phyloP scores from a whole-genome alignment of 202 grass and related monocot species.

The Hordeum pubiflorum region DNA sequence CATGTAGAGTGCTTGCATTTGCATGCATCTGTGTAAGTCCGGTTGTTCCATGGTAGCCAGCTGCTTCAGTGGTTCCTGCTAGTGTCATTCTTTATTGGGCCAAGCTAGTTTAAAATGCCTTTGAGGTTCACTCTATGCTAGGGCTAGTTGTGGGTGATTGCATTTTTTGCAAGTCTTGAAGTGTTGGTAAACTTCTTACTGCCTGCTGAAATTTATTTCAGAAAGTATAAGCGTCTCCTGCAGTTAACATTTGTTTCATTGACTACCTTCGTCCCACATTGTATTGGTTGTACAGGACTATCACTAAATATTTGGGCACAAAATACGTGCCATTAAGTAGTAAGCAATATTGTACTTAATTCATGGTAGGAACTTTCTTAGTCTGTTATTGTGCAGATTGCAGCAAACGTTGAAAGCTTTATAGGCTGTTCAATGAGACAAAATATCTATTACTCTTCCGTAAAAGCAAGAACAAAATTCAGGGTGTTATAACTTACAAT shows the following conservation, averaged over 20 bases:
- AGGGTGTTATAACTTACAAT: conserved; percentile 1
- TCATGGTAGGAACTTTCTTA: not conserved
- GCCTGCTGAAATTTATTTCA: conserved; percentile 2
- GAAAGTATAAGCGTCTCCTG: not conserved
- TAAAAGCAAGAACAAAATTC: not conserved
- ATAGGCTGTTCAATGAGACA: not conserved
- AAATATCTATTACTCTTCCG: not conserved
- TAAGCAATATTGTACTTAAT: not conserved
- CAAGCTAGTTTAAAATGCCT: not conserved
- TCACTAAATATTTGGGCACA: not conserved
- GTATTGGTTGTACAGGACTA: not conserved
- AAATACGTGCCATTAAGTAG: not conserved
- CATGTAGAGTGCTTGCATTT: not conserved
- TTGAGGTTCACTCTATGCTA: not conserved
- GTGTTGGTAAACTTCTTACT: not conserved
- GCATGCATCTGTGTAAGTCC: not conserved
- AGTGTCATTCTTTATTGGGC: not conserved
- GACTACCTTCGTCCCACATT: not conserved
- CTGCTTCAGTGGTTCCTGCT: not conserved
- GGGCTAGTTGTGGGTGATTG: not conserved
- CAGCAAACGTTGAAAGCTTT: not conserved
- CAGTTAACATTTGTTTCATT: not conserved
- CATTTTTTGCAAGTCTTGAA: not conserved
- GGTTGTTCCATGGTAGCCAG: not conserved
- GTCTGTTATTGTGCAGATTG: not conserved